Evolutionary conservation across 176 grass and related monocot species (phyloP), one percentile per base, ranked within the genome.

Genomic region (Paspalum notatum): DNA sequence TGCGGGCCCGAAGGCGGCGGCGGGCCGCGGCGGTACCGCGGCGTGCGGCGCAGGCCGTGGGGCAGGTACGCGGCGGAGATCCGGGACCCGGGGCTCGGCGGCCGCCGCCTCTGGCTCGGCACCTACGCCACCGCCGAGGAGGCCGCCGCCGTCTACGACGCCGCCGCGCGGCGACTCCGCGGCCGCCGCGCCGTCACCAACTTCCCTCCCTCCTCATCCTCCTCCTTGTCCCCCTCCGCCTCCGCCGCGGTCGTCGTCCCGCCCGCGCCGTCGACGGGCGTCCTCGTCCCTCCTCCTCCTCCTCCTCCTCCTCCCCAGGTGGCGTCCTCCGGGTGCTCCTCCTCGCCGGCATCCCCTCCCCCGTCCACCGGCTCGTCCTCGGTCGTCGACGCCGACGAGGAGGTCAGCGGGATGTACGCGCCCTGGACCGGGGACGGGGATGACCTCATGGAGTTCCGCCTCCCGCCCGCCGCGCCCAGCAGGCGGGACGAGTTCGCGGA

Each of bases 51-150:
- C 27, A 37, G 93, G 47, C 90, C 70, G 26, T 93, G 91, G 90
- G 89, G 79, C 1, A 49, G 42, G 27, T 82, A 22, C 75, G 81
- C 84, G 40, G 85, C 93, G 41, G 85, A 81, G 80, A 90, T 85
- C 40, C 80, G 91, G 12, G 91, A 90, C 22, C 87, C 91, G 12
- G 16, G 18, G 14, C 77, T 59, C 40, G 22, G 78, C 12, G 37
- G 82, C 12, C 90, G 87, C 54, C 79, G 88, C 56, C 82, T 85
- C 75, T 93, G 91, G 91, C 91, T 93, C 75, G 91, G 91, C 50
- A 93, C 91, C 75, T 93, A 90, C 63, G 85, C 85, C 85, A 93
- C 85, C 24, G 91, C 91, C 24, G 91, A 88, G 87, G 93, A 42
- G 18, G 93, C 66, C 9, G 91, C 89, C 9, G 6, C 20, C 0